These are phyloP conservation scores for Corynascus novoguineensis DNA, from an alignment of 495 filamentous ascomycete genomes.

Conservation along the genomic window DNA sequence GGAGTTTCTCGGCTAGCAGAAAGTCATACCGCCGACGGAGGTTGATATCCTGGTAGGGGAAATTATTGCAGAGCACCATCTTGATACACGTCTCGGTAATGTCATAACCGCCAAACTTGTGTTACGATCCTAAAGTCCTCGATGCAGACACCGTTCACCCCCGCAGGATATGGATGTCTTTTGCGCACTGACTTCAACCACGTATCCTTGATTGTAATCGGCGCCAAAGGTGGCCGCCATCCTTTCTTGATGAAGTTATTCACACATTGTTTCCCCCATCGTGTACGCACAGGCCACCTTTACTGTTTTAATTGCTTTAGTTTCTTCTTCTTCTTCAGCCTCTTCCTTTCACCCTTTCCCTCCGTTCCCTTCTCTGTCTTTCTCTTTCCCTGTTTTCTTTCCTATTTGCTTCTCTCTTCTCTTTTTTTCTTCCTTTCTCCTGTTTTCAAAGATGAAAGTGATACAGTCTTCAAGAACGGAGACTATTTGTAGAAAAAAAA, in stretches of 20 bases:
- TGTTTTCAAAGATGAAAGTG: too few relatives aligned
- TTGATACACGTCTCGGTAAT: slow-evolving; percentile 91
- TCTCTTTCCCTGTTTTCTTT: too few relatives aligned
- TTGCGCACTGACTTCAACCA: slow-evolving; percentile 94
- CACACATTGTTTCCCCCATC: too few relatives aligned
- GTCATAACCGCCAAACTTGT: slow-evolving; percentile 89
- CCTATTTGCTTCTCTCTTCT: too few relatives aligned
- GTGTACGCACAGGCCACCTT: too few relatives aligned
- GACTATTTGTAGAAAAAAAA: too few relatives aligned
- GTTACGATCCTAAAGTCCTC: slow-evolving; percentile 85
- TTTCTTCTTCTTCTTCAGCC: too few relatives aligned
- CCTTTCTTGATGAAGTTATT: slow-evolving; percentile 96
- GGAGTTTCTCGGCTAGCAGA: slow-evolving; percentile 87
- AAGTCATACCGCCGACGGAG: slow-evolving; percentile 87
- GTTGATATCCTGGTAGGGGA: slow-evolving; percentile 92
- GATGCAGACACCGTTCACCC: slow-evolving; percentile 89
- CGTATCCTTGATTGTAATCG: slow-evolving; percentile 83
- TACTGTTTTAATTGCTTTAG: too few relatives aligned
- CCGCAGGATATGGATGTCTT: slow-evolving; percentile 98
- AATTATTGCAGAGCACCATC: slow-evolving; percentile 93
- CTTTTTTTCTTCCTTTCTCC: too few relatives aligned
- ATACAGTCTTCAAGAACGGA: too few relatives aligned
- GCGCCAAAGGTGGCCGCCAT: slow-evolving; percentile 94
- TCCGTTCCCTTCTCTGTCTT: too few relatives aligned
- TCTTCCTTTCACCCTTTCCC: too few relatives aligned